Evolutionary conservation across 208 protist species (phyloP).

Genomic region (Kentomonas sorsogonicus): DNA sequence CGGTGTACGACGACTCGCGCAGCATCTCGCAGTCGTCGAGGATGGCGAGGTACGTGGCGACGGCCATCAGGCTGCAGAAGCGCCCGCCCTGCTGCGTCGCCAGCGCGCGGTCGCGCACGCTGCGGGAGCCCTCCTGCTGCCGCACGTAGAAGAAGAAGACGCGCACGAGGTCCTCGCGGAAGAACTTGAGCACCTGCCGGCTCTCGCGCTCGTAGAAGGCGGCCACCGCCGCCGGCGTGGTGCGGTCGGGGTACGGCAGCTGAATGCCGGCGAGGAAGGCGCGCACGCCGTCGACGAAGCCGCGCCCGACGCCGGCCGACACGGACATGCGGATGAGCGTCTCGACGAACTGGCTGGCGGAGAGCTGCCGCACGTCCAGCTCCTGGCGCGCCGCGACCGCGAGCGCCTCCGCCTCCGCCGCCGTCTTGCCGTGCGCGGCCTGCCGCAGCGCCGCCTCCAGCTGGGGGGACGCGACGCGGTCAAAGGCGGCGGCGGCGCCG

Average conservation of each 20-base stretch:
- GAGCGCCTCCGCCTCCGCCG: constrained; percentile 37
- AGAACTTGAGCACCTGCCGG: constrained; percentile 63
- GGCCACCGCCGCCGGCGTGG: constrained; percentile 8
- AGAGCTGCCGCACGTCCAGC: constrained; percentile 67
- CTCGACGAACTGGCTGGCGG: constrained; percentile 65
- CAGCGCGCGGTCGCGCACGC: constrained; percentile 28
- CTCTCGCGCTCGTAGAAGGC: constrained; percentile 34
- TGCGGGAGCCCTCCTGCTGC: constrained; percentile 44
- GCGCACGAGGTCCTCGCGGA: constrained; percentile 60
- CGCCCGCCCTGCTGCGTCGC: constrained; percentile 55
- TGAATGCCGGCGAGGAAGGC: constrained; percentile 36
- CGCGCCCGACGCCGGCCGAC: constrained; percentile 19
- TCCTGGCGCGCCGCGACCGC: constrained; percentile 53
- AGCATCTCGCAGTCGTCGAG: constrained; percentile 46
- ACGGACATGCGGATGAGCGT: constrained; percentile 61
- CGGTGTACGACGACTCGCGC: constrained; percentile 6
- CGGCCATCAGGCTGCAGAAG: constrained; percentile 50
- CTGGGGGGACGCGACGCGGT: constrained; percentile 70
- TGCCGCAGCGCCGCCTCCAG: constrained; percentile 36
- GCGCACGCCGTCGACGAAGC: constrained; percentile 43
- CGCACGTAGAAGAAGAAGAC: constrained; percentile 83
- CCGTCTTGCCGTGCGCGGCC: constrained; percentile 33
- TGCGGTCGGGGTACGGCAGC: constrained; percentile 12
- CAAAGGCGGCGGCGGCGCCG: constrained; percentile 47
- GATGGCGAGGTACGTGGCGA: constrained; percentile 40